Evolutionary conservation across 1,284 basidiomycete species (phyloP).

Genomic region (Abortiporus biennis): DNA sequence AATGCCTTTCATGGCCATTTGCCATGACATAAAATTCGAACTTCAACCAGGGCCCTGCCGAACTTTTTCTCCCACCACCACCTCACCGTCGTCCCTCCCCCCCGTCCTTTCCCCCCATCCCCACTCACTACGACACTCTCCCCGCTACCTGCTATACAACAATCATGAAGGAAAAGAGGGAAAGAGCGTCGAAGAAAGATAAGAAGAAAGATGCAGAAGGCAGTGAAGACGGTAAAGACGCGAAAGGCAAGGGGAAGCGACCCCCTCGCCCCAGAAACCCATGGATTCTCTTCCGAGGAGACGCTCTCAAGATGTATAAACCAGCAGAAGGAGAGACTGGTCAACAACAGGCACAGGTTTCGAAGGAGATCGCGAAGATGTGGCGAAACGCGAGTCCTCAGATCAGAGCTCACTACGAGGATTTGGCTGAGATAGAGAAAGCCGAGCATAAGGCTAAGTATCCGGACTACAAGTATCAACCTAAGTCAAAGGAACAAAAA

Average conservation of each 20-base stretch:
- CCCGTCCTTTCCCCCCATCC: neutral
- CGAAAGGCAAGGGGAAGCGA: neutral
- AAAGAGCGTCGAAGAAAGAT: no score
- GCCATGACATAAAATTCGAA: neutral
- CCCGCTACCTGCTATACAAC: no score
- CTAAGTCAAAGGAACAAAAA: constrained; percentile 4
- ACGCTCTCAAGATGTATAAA: neutral
- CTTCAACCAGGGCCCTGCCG: neutral
- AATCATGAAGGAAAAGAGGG: no score
- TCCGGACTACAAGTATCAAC: constrained; percentile 7
- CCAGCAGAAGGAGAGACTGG: neutral
- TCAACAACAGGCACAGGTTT: neutral
- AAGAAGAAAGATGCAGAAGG: no score
- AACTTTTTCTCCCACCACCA: constrained; percentile 1
- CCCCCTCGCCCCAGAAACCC: neutral
- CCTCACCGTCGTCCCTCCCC: neutral
- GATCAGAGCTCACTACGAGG: neutral
- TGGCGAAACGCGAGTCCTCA: neutral
- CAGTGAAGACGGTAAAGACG: no score
- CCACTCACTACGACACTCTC: neutral
- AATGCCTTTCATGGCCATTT: no score
- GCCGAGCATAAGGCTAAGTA: constrained; percentile 3
- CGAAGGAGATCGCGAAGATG: neutral
- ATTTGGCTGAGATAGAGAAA: neutral
- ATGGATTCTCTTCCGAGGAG: neutral